Base-by-base conservation (phyloP, 495 filamentous ascomycete genomes). In the Pyrenopolyporus hunteri region DNA sequence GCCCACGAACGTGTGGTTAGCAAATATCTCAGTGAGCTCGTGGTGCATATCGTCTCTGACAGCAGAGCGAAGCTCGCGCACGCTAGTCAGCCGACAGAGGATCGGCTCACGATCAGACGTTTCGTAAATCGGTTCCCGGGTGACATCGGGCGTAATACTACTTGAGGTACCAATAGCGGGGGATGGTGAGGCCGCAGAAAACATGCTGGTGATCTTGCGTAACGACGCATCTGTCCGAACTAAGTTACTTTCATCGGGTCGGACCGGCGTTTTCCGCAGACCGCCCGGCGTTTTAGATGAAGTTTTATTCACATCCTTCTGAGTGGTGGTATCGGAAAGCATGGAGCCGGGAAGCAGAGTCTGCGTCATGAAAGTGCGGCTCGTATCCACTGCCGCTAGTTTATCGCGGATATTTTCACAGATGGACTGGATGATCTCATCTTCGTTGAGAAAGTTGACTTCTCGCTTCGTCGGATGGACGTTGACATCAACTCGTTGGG, bases 401-500 rank as follows among this genome's bases (percentile, higher is more conserved):
- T 90, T 89, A 9, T 84, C 79, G 39, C 90, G 84, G 44, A 98
- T 87, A 45, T 90, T 87, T 57, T 86, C 83, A 75, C 92, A 96
- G 23, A 99, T 87, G 40, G 82, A 84, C 66, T 96, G 91, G 57
- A 96, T 89, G 49, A 98, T 96, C 63, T 98, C 94, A 64, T 98
- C 95, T 70, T 99, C 95, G 60, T 98, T 96, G 3, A 99, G 81
- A 70, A 99, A 98, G 70, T 98, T 96, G 23, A 99, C 95, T 72
- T 99, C 95, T 45, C 93, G 83, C 71, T 99, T 99, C 2, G 95
- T 98, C 3, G 95, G 95, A 70, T 99, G 95, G 0, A 99, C 87
- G 67, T 99, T 99, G 67, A 99, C 95, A 73, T 99, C 95, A 2
- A 99, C 91, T 10, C 93, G 84, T 32, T 89, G 84, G 6, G 95